A percentile compares a stretch with the other conserved stretches of the same genome.
These are phyloP conservation scores for Xylariaceae sp. DNA, from an alignment of 2,329 filamentous ascomycete species.

Conservation along the genomic window DNA sequence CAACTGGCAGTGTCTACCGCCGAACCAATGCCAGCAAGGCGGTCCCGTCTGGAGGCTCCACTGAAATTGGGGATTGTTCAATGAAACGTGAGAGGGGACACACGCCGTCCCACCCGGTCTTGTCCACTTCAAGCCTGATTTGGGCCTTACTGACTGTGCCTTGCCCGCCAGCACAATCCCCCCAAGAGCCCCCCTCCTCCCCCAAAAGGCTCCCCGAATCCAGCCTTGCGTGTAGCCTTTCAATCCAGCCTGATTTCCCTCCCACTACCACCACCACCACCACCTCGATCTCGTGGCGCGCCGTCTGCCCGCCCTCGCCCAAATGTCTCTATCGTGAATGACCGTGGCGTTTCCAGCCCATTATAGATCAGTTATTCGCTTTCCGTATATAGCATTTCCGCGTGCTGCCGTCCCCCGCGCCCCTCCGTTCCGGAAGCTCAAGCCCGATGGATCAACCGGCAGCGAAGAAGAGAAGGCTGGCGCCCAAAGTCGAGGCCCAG, in stretches of 20 bases:
- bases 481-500: conserved; percentile 28
- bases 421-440: too few species aligned
- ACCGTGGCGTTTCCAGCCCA: too few species aligned
- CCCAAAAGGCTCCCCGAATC: conserved; percentile 8
- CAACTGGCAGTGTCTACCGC: too few species aligned
- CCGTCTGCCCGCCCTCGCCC: too few species aligned
- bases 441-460: conserved; percentile 26
- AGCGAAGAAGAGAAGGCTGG: conserved; percentile 33
- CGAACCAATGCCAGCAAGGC: too few species aligned
- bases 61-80: too few species aligned
- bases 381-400: too few species aligned
- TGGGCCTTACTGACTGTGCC: background rate
- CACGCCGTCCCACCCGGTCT: background rate
- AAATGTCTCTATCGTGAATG: conserved; percentile 5
- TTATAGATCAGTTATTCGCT: too few species aligned
- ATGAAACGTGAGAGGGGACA: too few species aligned
- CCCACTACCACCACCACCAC: conserved; percentile 3
- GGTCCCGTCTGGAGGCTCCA: too few species aligned
- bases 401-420: too few species aligned
- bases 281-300: conserved; percentile 4
- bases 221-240: conserved; percentile 17
- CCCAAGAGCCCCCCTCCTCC: too few species aligned
- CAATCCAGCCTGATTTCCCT: conserved; percentile 15
- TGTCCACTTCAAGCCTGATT: background rate
- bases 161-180: conserved; percentile 7